Evolutionary conservation across 2,329 filamentous ascomycete species (phyloP).

Genomic region (Fusarium goolgardi): DNA sequence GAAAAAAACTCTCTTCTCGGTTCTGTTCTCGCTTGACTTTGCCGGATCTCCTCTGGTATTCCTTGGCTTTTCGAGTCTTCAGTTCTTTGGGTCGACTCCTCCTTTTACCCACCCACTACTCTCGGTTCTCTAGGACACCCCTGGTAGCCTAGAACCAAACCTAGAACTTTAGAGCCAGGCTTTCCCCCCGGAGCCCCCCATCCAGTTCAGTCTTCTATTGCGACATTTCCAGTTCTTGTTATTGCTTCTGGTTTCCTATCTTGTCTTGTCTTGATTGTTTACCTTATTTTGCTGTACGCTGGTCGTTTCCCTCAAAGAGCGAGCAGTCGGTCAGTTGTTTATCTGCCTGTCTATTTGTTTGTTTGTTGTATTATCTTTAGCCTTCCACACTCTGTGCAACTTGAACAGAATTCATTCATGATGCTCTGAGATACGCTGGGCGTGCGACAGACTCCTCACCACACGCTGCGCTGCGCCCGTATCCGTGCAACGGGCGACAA

Average conservation of each 20-base stretch:
- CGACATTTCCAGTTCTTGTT: conserved; percentile 38
- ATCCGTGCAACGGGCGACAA: conserved; percentile 44
- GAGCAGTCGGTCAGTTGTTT: conserved; percentile 8
- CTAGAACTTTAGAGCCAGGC: conserved; percentile 21
- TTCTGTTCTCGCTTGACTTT: conserved; percentile 16
- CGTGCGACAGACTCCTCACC: conserved; percentile 43
- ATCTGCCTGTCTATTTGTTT: conserved; percentile 10
- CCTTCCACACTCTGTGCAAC: conserved; percentile 34
- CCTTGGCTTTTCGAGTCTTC: conserved; percentile 16
- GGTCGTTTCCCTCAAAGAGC: conserved; percentile 21
- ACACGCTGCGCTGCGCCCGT: conserved; percentile 41
- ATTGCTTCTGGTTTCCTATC: conserved; percentile 23
- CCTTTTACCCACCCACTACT: conserved; percentile 35
- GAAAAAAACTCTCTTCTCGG: neutral
- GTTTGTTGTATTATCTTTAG: conserved; percentile 14
- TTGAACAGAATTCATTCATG: conserved; percentile 40
- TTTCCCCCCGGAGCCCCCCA: conserved; percentile 3
- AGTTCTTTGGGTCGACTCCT: conserved; percentile 30
- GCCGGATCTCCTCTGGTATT: conserved; percentile 10
- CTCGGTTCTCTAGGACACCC: conserved; percentile 40
- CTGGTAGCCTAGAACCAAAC: conserved; percentile 28
- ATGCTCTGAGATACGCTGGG: conserved; percentile 48
- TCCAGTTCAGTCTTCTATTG: conserved; percentile 19
- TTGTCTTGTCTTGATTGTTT: conserved; percentile 33
- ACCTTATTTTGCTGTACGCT: conserved; percentile 31